Percentiles rank a stretch among this genome's conserved stretches.
phyloP scores from a whole-genome alignment of 768 basidiomycete species.

The Trametes elegans region DNA sequence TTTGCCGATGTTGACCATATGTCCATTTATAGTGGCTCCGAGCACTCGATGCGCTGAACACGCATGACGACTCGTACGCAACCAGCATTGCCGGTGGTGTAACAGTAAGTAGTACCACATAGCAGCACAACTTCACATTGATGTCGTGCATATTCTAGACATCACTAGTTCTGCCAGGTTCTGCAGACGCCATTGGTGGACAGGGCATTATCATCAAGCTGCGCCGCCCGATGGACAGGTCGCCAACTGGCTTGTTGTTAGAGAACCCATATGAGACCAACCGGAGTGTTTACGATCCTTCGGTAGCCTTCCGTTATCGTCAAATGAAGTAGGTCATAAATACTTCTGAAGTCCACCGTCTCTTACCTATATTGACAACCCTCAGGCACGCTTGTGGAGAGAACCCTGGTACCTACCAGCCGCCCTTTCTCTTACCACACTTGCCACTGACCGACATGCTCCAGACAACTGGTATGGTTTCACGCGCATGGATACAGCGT shows the following conservation, averaged over 20 bases:
- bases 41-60: constrained; percentile 76
- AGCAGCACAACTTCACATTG: neutral
- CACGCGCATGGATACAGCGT: constrained; percentile 62
- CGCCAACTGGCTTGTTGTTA: constrained; percentile 70
- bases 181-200: constrained; percentile 51
- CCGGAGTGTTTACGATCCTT: constrained; percentile 42
- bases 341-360: neutral
- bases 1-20: neutral
- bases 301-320: constrained; percentile 60
- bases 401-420: constrained; percentile 42
- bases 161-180: constrained; percentile 73
- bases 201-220: constrained; percentile 81
- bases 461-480: constrained; percentile 27
- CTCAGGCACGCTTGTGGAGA: constrained; percentile 38
- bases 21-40: constrained; percentile 50
- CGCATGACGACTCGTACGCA: constrained; percentile 69
- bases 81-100: constrained; percentile 77
- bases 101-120: constrained; percentile 35
- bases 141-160: constrained; percentile 31
- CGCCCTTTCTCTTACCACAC: too few relatives aligned
- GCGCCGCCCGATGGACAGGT: constrained; percentile 65
- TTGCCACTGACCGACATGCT: neutral
- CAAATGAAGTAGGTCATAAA: constrained; percentile 63
- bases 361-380: neutral
- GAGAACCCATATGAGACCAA: constrained; percentile 71